Conservation (phyloP, 2,329 filamentous ascomycete genomes). For the Neofusicoccum umdonicola region DNA sequence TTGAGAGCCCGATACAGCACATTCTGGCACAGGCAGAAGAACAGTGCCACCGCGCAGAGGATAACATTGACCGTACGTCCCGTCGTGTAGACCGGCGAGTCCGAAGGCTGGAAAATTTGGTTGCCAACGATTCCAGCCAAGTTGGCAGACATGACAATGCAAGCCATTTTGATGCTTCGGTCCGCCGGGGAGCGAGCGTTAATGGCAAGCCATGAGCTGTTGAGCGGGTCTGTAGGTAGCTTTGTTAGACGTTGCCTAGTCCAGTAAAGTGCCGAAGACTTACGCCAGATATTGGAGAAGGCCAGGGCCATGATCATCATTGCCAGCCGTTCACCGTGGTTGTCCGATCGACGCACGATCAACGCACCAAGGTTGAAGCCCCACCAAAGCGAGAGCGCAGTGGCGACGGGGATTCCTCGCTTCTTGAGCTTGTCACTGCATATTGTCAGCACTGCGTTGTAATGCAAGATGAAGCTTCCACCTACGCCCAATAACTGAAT, state of each 20-base stretch:
- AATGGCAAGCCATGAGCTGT: constrained; percentile 23
- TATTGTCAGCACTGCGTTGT: neutral
- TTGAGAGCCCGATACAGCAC: constrained; percentile 21
- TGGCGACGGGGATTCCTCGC: constrained; percentile 9
- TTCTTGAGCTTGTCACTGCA: constrained; percentile 11
- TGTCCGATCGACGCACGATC: neutral
- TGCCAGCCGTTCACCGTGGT: constrained; percentile 1
- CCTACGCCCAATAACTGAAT: constrained; percentile 18
- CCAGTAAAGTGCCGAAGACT: neutral
- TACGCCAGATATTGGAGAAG: constrained; percentile 16
- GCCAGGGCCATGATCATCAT: constrained; percentile 16
- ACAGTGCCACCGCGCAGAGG: constrained; percentile 14
- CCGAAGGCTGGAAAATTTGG: constrained; percentile 22
- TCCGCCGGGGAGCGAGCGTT: constrained; percentile 21
- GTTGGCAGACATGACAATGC: constrained; percentile 24
- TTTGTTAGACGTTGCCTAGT: neutral
- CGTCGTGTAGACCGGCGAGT: constrained; percentile 19
- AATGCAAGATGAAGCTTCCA: neutral
- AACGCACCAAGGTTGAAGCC: constrained; percentile 14
- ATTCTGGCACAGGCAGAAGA: constrained; percentile 18
- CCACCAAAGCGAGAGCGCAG: constrained; percentile 17
- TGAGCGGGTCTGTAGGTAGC: constrained; percentile 14
- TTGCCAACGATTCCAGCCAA: constrained; percentile 21
- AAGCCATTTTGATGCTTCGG: constrained; percentile 22
- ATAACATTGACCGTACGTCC: constrained; percentile 21